phyloP scores from a whole-genome alignment of 352 stramenopile genomes.

The Pythium oligandrum region DNA sequence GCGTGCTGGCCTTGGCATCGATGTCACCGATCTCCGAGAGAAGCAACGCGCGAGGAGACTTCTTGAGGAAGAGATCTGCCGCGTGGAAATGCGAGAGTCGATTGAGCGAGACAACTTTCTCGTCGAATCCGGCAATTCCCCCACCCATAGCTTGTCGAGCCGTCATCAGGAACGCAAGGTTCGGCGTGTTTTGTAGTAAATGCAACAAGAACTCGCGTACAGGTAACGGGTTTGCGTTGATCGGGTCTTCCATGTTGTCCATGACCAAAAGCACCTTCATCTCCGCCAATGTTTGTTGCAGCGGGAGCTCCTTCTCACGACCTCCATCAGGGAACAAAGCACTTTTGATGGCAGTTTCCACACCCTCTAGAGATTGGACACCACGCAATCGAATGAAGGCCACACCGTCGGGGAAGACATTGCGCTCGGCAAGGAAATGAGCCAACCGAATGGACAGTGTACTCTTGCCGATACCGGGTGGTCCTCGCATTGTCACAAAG shows the following conservation, averaged over 20 bases:
- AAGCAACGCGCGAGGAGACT: slow-evolving; percentile 56
- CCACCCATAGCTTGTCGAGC: slow-evolving; percentile 67
- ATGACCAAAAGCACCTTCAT: slow-evolving; percentile 63
- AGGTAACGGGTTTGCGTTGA: slow-evolving; percentile 54
- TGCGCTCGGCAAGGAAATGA: slow-evolving; percentile 69
- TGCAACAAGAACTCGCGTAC: slow-evolving; percentile 61
- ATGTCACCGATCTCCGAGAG: slow-evolving; percentile 67
- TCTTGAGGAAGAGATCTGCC: slow-evolving; percentile 73
- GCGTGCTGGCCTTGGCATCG: slow-evolving; percentile 18
- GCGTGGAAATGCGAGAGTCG: slow-evolving; percentile 67
- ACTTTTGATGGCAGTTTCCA: slow-evolving; percentile 73
- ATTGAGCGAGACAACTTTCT: slow-evolving; percentile 79
- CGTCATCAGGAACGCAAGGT: slow-evolving; percentile 67
- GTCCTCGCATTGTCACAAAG: slow-evolving; percentile 67
- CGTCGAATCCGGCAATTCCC: slow-evolving; percentile 64
- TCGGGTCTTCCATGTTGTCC: slow-evolving; percentile 82
- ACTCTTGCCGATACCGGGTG: slow-evolving; percentile 75
- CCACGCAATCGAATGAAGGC: slow-evolving; percentile 66
- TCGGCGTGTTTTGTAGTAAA: slow-evolving; percentile 54
- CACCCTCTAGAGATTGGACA: slow-evolving; percentile 62
- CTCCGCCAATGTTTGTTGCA: slow-evolving; percentile 50
- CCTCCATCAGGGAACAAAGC: slow-evolving; percentile 55
- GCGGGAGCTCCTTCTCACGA: slow-evolving; percentile 55
- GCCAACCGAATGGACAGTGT: slow-evolving; percentile 66
- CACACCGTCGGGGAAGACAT: slow-evolving; percentile 68